phyloP scores from a whole-genome alignment of 768 basidiomycete genomes.

The Thelephora ganbajun region DNA sequence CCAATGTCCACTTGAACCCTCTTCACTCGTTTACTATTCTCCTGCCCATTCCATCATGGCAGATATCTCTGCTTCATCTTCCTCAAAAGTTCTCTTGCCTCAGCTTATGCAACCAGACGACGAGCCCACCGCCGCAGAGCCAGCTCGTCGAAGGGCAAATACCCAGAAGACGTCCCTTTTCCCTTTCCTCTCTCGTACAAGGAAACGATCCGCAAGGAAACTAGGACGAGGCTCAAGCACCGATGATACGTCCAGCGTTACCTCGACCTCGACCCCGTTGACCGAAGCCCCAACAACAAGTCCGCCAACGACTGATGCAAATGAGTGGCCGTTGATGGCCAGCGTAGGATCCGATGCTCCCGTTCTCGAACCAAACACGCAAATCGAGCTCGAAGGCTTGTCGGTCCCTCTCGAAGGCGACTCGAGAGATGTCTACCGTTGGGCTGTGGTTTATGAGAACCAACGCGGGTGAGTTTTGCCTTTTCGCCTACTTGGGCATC shows the following conservation, averaged over 20 bases:
- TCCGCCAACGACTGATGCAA: background rate
- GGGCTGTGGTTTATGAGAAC: slow-evolving; percentile 74
- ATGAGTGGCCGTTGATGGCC: background rate
- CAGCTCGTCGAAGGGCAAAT: slow-evolving; percentile 27
- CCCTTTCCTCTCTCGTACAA: slow-evolving; percentile 1
- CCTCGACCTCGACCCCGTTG: too few relatives aligned
- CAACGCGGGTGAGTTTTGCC: slow-evolving; percentile 51
- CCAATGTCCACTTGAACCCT: background rate
- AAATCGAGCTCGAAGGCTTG: slow-evolving; percentile 7
- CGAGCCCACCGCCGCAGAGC: slow-evolving; percentile 27
- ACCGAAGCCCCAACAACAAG: too few relatives aligned
- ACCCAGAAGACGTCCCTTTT: slow-evolving; percentile 7
- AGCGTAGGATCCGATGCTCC: background rate
- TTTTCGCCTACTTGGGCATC: background rate
- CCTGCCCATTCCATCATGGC: background rate
- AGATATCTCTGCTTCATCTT: slow-evolving; percentile 8
- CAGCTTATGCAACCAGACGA: slow-evolving; percentile 22
- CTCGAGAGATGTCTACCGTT: slow-evolving; percentile 44
- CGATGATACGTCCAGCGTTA: too few relatives aligned
- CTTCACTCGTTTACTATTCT: background rate
- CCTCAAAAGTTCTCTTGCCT: slow-evolving; percentile 21
- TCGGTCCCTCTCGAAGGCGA: slow-evolving; percentile 8
- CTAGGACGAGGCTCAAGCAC: background rate
- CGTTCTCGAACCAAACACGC: background rate
- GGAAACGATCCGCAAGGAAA: background rate